phyloP scores from a whole-genome alignment of 768 basidiomycete genomes.

The Kwoniella pini region DNA sequence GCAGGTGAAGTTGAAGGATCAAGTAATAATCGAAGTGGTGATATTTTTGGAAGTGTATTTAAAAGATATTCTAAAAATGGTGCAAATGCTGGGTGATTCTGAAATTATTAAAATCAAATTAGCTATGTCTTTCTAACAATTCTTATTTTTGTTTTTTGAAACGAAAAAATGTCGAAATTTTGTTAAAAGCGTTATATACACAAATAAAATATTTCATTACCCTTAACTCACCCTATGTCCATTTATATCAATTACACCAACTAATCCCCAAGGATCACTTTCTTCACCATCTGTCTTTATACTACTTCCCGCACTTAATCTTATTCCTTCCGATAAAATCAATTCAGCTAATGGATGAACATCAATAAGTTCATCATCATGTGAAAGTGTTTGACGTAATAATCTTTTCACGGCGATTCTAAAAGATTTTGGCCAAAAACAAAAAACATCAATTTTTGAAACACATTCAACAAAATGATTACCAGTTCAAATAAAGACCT shows the following conservation, averaged over 20 bases:
- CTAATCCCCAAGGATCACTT: conserved; percentile 84
- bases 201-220: too few relatives aligned
- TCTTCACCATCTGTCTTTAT: conserved; percentile 88
- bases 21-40: conserved; percentile 62
- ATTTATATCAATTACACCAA: conserved; percentile 80
- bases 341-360: conserved; percentile 76
- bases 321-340: conserved; percentile 67
- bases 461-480: background rate
- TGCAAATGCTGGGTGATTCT: conserved; percentile 73
- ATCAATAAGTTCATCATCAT: conserved; percentile 73
- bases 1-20: conserved; percentile 54
- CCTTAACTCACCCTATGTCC: conserved; percentile 64
- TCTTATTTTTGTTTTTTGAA: too few relatives aligned
- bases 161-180: too few relatives aligned
- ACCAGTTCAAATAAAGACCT: background rate
- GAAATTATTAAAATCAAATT: too few relatives aligned
- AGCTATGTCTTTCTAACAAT: too few relatives aligned
- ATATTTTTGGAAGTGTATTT: conserved; percentile 61
- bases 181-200: too few relatives aligned
- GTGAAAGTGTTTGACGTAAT: conserved; percentile 63
- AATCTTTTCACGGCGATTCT: conserved; percentile 61
- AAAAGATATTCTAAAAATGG: conserved; percentile 72
- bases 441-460: background rate
- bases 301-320: conserved; percentile 67
- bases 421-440: too few relatives aligned